Evolutionary conservation across 805 yeast genomes (phyloP).

Genomic region (Torulaspora delbrueckii): DNA sequence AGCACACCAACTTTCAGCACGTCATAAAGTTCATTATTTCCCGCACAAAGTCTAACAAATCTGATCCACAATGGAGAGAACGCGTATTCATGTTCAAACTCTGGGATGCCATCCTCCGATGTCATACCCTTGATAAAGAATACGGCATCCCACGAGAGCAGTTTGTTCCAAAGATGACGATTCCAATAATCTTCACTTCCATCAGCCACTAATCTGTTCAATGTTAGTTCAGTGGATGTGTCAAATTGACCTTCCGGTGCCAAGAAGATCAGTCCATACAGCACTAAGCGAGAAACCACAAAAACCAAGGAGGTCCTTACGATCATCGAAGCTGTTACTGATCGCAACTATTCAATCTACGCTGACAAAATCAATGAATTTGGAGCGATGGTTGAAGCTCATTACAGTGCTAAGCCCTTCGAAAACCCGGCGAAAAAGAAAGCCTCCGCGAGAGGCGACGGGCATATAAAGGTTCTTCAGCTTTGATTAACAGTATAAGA

Average conservation of each 20-base stretch:
- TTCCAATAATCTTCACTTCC: conserved; percentile 17
- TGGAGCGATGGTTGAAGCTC: conserved; percentile 1
- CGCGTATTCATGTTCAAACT: conserved; percentile 88
- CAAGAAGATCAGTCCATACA: conserved; percentile 23
- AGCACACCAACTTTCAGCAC: conserved; percentile 46
- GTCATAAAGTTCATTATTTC: conserved; percentile 37
- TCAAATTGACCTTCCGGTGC: conserved; percentile 30
- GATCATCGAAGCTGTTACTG: background rate
- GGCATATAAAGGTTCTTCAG: background rate
- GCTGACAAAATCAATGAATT: background rate
- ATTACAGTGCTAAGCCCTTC: conserved; percentile 3
- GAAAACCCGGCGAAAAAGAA: background rate
- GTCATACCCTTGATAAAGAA: conserved; percentile 58
- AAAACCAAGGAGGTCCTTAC: conserved; percentile 3
- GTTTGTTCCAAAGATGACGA: conserved; percentile 41
- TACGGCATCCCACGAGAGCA: conserved; percentile 82
- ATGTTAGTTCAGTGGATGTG: conserved; percentile 29
- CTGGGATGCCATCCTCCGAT: conserved; percentile 37
- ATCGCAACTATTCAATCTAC: background rate
- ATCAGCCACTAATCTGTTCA: conserved; percentile 11
- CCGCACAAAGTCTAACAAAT: conserved; percentile 33
- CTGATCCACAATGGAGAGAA: conserved; percentile 77
- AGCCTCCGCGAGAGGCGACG: background rate
- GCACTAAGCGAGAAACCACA: conserved; percentile 17
- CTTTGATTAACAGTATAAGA: background rate